Percentiles rank a stretch among this genome's conserved stretches.
phyloP scores from a whole-genome alignment of 2,329 filamentous ascomycete genomes.

The Scytalidium lignicola region DNA sequence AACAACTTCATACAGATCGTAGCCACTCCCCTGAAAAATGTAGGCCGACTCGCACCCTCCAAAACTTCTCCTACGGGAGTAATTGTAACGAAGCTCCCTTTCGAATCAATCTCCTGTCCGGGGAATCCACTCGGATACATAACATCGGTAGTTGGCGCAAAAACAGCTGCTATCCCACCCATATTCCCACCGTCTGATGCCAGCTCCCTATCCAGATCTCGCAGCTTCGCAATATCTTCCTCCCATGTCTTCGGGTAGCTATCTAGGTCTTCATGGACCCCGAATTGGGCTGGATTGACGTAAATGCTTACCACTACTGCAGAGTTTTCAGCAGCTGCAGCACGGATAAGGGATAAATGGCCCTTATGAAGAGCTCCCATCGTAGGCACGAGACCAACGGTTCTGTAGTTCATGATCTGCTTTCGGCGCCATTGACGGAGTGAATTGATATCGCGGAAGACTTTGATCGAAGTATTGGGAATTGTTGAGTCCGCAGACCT shows the following conservation, averaged over 20 bases:
- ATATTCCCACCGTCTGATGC: constrained; percentile 48
- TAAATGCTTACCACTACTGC: constrained; percentile 89
- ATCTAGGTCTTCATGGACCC: constrained; percentile 77
- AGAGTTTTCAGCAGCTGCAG: constrained; percentile 77
- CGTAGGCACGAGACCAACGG: constrained; percentile 85
- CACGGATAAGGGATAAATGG: constrained; percentile 79
- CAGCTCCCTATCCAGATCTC: constrained; percentile 66
- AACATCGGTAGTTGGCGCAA: constrained; percentile 73
- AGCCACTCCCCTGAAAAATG: constrained; percentile 94
- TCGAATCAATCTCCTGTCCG: constrained; percentile 65
- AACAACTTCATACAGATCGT: constrained; percentile 95
- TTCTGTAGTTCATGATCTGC: constrained; percentile 60
- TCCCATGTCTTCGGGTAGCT: constrained; percentile 92
- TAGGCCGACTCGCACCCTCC: constrained; percentile 80
- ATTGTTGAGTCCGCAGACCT: constrained; percentile 28
- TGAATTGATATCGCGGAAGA: constrained; percentile 71
- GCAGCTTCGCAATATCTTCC: constrained; percentile 63
- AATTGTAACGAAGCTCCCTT: constrained; percentile 86
- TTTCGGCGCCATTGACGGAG: constrained; percentile 66
- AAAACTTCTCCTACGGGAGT: constrained; percentile 77
- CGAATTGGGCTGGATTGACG: constrained; percentile 96
- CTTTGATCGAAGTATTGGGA: constrained; percentile 54
- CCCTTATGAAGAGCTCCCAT: constrained; percentile 97
- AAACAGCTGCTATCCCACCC: constrained; percentile 75
- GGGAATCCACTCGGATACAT: constrained; percentile 87